Percentiles rank a stretch among this genome's conserved stretches.
Evolutionary conservation across 441 rosid genomes (phyloP).

Genomic region (Rhodomyrtus psidioides): DNA sequence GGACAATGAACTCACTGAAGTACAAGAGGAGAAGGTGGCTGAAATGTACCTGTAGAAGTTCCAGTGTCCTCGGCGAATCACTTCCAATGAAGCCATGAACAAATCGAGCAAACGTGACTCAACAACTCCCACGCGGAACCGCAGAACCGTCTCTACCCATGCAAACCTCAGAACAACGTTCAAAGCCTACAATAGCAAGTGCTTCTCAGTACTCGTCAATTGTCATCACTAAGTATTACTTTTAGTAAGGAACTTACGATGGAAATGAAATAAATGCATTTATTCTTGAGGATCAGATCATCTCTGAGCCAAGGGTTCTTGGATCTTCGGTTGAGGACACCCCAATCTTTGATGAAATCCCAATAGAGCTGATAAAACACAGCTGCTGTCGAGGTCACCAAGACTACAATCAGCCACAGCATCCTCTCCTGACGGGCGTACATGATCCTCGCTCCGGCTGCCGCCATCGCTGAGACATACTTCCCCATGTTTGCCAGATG

Average conservation of each 20-base stretch:
- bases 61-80: constrained; percentile 95
- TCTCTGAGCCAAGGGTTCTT: constrained; percentile 83
- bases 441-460: constrained; percentile 83
- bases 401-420: constrained; percentile 54
- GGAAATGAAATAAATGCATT: constrained; percentile 61
- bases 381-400: constrained; percentile 61
- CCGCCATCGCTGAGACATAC: constrained; percentile 94
- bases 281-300: constrained; percentile 63
- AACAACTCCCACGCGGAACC: constrained; percentile 31
- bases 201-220: background rate
- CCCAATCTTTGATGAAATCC: constrained; percentile 99
- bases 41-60: constrained; percentile 73
- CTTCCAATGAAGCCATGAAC: constrained; percentile 84
- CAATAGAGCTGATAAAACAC: constrained; percentile 86
- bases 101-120: constrained; percentile 75
- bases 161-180: constrained; percentile 74
- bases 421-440: constrained; percentile 43
- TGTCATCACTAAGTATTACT: background rate
- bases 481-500: constrained; percentile 96
- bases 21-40: background rate
- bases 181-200: constrained; percentile 39
- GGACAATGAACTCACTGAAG: background rate
- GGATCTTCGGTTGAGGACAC: constrained; percentile 67
- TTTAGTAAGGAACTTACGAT: constrained; percentile 42
- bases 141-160: constrained; percentile 78